These are phyloP conservation scores for Pseudocercospora ulei DNA, from an alignment of 2,329 filamentous ascomycete genomes.

Conservation along the genomic window DNA sequence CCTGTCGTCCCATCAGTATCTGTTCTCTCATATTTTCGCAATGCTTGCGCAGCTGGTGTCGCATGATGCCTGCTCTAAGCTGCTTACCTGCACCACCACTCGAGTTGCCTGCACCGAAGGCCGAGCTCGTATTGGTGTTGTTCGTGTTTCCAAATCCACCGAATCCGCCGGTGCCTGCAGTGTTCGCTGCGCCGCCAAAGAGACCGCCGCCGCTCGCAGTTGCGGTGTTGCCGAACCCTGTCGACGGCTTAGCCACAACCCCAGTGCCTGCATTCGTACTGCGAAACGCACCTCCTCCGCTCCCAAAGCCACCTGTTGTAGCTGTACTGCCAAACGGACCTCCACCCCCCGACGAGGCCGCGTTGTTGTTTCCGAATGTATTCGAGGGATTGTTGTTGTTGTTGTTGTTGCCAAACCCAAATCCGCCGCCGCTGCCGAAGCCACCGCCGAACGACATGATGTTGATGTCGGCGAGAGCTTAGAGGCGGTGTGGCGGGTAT, in stretches of 20 bases:
- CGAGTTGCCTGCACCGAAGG: constrained; percentile 36
- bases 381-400: constrained; percentile 20
- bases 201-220: constrained; percentile 30
- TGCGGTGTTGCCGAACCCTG: constrained; percentile 23
- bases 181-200: constrained; percentile 27
- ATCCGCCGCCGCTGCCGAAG: constrained; percentile 13
- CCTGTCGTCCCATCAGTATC: constrained; percentile 29
- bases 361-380: constrained; percentile 22
- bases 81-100: constrained; percentile 27
- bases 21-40: constrained; percentile 6
- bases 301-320: constrained; percentile 25
- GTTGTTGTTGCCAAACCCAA: constrained; percentile 22
- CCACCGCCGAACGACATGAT: constrained; percentile 21
- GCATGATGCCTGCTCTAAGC: constrained; percentile 10
- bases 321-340: constrained; percentile 27
- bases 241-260: constrained; percentile 27
- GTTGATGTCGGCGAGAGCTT: background rate
- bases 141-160: constrained; percentile 24
- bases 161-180: constrained; percentile 14
- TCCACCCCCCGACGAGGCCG: constrained; percentile 22
- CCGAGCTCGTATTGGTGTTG: constrained; percentile 27
- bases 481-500: constrained; percentile 1
- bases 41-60: background rate
- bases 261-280: constrained; percentile 14
- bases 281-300: constrained; percentile 19